phyloP scores from a whole-genome alignment of 2,329 filamentous ascomycete genomes.

The Aureobasidium uvarum region DNA sequence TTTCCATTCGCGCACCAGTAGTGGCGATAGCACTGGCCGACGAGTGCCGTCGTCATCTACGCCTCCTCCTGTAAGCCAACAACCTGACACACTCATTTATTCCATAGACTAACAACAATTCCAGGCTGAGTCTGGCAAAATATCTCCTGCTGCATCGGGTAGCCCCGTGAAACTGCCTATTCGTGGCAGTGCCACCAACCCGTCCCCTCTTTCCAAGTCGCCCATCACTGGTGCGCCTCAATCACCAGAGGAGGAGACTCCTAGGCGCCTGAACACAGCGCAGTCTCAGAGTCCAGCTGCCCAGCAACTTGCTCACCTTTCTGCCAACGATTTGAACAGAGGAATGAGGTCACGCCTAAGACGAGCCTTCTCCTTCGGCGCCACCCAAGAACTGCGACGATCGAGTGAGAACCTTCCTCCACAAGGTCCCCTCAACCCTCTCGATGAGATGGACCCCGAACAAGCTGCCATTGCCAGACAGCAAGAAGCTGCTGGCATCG shows the following conservation, averaged over 20 bases:
- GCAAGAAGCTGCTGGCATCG: slow-evolving; percentile 89
- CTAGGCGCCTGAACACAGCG: slow-evolving; percentile 28
- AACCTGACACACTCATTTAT: neutral
- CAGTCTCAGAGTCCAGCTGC: slow-evolving; percentile 65
- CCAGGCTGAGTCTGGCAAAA: slow-evolving; percentile 29
- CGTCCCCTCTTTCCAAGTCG: slow-evolving; percentile 48
- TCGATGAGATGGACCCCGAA: slow-evolving; percentile 64
- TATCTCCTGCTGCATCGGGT: slow-evolving; percentile 24
- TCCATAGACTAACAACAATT: neutral
- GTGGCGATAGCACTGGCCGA: slow-evolving; percentile 36
- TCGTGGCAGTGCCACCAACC: slow-evolving; percentile 42
- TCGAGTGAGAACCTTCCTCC: slow-evolving; percentile 58
- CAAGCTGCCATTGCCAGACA: slow-evolving; percentile 87
- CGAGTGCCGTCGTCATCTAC: slow-evolving; percentile 29
- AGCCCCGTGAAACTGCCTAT: slow-evolving; percentile 35
- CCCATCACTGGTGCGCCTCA: slow-evolving; percentile 24
- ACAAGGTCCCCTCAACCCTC: slow-evolving; percentile 32
- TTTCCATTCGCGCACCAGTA: slow-evolving; percentile 38
- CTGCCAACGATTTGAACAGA: slow-evolving; percentile 71
- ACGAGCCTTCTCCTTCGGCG: slow-evolving; percentile 94
- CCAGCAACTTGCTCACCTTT: slow-evolving; percentile 82
- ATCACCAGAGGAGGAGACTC: slow-evolving; percentile 22
- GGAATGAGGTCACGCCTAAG: slow-evolving; percentile 86
- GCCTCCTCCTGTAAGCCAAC: slow-evolving; percentile 23
- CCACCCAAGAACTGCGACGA: slow-evolving; percentile 82